Evolutionary conservation across 345 rosid species (phyloP), one percentile per base, ranked within the genome.

Genomic region (Salix koriyanagi): DNA sequence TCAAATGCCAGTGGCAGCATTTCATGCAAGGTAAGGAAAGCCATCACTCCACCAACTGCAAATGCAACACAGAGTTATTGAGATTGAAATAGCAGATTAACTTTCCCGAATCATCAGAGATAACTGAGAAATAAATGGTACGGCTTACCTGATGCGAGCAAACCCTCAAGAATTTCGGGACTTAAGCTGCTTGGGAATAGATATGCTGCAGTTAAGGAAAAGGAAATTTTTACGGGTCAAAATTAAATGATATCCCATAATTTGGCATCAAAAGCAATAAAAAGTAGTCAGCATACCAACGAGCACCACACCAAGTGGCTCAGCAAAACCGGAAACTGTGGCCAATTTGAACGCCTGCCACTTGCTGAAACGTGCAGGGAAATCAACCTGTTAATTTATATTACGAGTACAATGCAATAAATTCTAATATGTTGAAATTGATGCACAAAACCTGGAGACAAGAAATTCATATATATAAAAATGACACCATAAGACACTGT

Each of bases 301-400:
- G 61, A 93, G 86, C 41, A 96, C 80, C 62, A 96, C 99, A 37
- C 99, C 99, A 26, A 96, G 93, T 42, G 99, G 99, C 88, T 96
- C 99, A 3, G 97, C 98, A 50, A 96, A 86, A 81, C 99, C 98
- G 84, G 99, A 93, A 67, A 96, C 92, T 36, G 98, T 87, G 41
- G 98, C 97, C 82, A 96, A 83, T 84, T 96, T 96, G 91, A 96
- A 96, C 66, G 98, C 99, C 85, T 93, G 91, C 99, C 99, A 96
- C 88, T 96, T 96, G 90, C 99, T 96, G 91, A 81, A 72, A 84
- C 78, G 82, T 77, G 67, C 30, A 79, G 44, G 52, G 21, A 28
- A 79, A 72, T 44, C 42, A 37, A 77, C 9, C 44, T 39, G 77
- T 80, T 50, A 82, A 73, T 34, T 48, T 72, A 71, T 14, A 56